Evolutionary conservation across 2,329 filamentous ascomycete species (phyloP), one percentile per base, ranked within the genome.

Genomic region (Scorias spongiosa): DNA sequence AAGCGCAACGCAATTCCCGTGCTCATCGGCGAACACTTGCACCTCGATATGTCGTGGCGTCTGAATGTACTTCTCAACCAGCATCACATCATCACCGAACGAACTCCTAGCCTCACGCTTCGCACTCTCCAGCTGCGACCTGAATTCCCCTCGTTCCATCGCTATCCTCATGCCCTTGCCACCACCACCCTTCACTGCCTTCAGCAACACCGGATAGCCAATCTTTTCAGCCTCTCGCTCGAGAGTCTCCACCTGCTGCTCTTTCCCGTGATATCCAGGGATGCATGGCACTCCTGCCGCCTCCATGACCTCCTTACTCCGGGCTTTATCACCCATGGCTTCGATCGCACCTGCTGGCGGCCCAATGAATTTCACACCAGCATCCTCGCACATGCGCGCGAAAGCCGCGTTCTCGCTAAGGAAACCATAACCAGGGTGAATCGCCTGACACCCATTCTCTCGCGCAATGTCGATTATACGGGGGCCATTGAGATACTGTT

Each of bases 221-320:
- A 83, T 80, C 50, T 83, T 77, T 53, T 75, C 75, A 7, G 91
- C 89, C 59, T 89, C 78, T 9, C 69, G 66, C 44, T 85, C 72
- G 26, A 82, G 66, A 47, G 72, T 69, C 8, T 64, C 59, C 1
- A 74, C 67, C 41, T 81, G 77, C 66, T 98, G 91, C 42, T 94
- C 84, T 1, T 71, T 57, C 14, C 91, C 91, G 60, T 96, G 91
- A 57, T 98, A 98, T 1, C 91, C 91, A 0, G 91, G 91, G 41
- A 98, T 91, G 57, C 91, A 96, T 4, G 88, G 88, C 2, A 98
- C 91, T 8, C 87, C 86, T n/a, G 91, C 89, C 4, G 78, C 78
- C 29, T 77, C 86, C 91, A 98, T 96, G 58, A 98, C 95, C 60
- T 94, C 84, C 64, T 98, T 98, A 42, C 84, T 91, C 47, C 83